Base-by-base conservation (phyloP, 2,329 filamentous ascomycete species). In the Arthrobotrys pseudoclavata region DNA sequence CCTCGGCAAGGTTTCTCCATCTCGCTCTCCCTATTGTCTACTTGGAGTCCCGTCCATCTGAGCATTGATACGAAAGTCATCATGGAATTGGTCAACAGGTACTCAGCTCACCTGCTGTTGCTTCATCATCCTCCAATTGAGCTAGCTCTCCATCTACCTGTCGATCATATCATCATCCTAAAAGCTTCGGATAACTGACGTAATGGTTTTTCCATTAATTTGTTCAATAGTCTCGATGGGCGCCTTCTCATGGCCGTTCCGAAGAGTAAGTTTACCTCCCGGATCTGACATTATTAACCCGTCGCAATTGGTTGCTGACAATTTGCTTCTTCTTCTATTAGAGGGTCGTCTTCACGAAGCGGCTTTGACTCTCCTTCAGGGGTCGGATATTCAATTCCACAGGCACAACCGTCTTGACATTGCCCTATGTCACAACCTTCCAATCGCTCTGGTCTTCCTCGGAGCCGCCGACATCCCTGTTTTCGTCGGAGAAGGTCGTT, bases 381-480 rank as follows among this genome's bases (percentile, higher is more conserved):
- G 96, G 80, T 93, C 92, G 82, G 96, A 99, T 84, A 95, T 99
- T 82, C 94, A 99, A 84, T 99, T 99, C 86, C 91, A 92, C 84
- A 91, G 96, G 83, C 94, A 97, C 86, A 94, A 92, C 84, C 91
- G 96, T 75, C 92, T 98, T 82, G 96, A 99, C 84, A 97, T 99
- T 83, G 96, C 96, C 15, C 91, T 99, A 26, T 96, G 98, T 83
- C 97, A 97, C 87, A 99, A 99, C 85, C 90, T 96, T 29, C 93
- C 92, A 40, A 93, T 99, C 82, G 96, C 96, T 15, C 92, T 99
- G 77, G 91, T 99, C 83, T 99, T 99, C 87, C 91, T 99, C 26
- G 96, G 96, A 31, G 96, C 95, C 42, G 94, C 94, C 80, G 96
- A 99, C 84, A 99, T 99, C 83, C 96, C 96, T 4, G 97, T 94